Conservation (phyloP, 129 eudicot genomes). For the Tagetes erecta region DNA sequence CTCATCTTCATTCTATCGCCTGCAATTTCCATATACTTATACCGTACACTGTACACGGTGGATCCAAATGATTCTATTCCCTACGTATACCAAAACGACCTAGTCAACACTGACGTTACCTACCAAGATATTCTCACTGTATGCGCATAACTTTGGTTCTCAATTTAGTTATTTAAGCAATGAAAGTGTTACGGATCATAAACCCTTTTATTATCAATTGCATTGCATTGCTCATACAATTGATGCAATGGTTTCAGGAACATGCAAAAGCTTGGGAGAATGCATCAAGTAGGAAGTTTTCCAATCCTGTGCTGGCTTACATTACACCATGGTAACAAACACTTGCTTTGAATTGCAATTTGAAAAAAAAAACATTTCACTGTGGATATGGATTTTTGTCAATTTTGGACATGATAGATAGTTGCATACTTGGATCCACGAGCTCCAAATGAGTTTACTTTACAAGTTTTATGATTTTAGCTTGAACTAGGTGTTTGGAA, state of each 20-base stretch:
- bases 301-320: conserved; percentile 77
- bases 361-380: no score
- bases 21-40: conserved; percentile 49
- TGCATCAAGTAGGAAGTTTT: conserved; percentile 44
- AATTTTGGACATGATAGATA: no score
- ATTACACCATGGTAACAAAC: conserved; percentile 84
- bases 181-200: not conserved
- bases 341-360: not conserved
- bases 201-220: no score
- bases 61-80: conserved; percentile 27
- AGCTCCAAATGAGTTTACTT: no score
- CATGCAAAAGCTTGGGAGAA: conserved; percentile 62
- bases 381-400: no score
- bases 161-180: not conserved
- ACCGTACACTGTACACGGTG: conserved; percentile 31
- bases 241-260: conserved; percentile 45
- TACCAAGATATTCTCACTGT: conserved; percentile 65
- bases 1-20: conserved; percentile 45
- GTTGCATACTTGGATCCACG: no score
- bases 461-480: no score
- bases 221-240: no score
- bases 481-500: no score
- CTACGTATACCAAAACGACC: conserved; percentile 22
- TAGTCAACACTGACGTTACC: conserved; percentile 30
- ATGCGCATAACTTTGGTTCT: conserved; percentile 7